A percentile compares a stretch with the other conserved stretches of the same genome.
Conservation (phyloP, 345 rosid genomes). For the Syzygium grande region DNA sequence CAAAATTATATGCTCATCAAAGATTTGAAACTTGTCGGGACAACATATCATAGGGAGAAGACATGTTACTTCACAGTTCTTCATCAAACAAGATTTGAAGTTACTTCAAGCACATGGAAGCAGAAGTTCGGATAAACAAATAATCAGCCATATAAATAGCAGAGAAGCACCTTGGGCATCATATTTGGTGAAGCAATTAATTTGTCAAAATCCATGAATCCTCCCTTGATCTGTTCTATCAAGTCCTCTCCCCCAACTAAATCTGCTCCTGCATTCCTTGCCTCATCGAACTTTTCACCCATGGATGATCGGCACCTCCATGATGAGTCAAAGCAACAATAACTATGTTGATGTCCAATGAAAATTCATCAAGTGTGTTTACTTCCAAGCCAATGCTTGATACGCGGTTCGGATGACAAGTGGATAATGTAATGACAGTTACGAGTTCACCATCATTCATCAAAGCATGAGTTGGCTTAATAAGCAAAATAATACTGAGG, state of each 20-base stretch:
- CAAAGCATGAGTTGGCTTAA: not conserved
- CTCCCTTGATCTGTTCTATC: constrained; percentile 86
- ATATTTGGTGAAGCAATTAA: constrained; percentile 97
- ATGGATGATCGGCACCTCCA: constrained; percentile 1
- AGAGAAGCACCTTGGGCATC: constrained; percentile 90
- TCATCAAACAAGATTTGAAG: not conserved
- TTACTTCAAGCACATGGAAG: not conserved
- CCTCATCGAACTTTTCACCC: constrained; percentile 98
- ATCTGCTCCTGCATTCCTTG: constrained; percentile 97
- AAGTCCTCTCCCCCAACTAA: constrained; percentile 96
- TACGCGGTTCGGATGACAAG: not conserved
- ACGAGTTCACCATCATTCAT: not conserved
- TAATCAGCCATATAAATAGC: not conserved
- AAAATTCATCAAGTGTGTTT: not conserved
- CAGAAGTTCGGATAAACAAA: not conserved
- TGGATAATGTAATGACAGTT: not conserved
- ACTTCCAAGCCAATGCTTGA: not conserved
- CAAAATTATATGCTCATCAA: not conserved
- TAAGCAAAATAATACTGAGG: not conserved
- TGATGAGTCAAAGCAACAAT: not conserved
- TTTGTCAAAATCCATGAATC: constrained; percentile 95
- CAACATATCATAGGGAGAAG: not conserved
- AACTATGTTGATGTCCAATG: not conserved
- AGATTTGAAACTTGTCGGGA: not conserved
- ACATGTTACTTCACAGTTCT: not conserved